Base-by-base conservation (phyloP, 2,329 filamentous ascomycete species). In the Fusarium caatingaense region DNA sequence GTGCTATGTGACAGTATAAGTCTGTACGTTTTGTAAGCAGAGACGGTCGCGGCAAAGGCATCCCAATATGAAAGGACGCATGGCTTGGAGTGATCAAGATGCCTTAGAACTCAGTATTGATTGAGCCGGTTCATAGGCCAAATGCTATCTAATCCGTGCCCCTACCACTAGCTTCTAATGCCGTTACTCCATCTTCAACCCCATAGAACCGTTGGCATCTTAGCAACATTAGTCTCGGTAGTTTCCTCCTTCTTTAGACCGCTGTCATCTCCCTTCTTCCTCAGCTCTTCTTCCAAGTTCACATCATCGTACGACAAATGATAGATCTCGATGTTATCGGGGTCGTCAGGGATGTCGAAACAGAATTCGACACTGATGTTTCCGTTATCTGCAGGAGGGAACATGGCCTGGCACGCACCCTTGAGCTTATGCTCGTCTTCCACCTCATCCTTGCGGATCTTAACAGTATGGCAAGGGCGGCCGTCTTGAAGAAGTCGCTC, bases 251-350 rank as follows among this genome's bases (percentile, higher is more conserved):
- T 49, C 15, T 21, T 30, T 5, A 23, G 11, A 16, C 41, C 21
- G 9, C 9, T n/a, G 15, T 13, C 3, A 4, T 4, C 16, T 0
- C 9, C 45, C 9, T 45, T 34, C 8, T 50, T 42, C 37, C 56
- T 49, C 11, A 61, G 56, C 28, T 64, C 49, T 13, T 54, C 42
- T 37, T 56, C n/a, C 7, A 64, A 8, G 12, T 61, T 40, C 18
- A 32, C 32, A 5, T 30, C n/a, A 1, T 13, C 11, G 7, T 16
- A 18, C n/a, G n/a, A n/a, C 13, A 28, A 20, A 15, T 21, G 6
- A 49, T 37, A n/a, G 34, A 37, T 20, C 6, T 11, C 15, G 27
- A 49, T 16, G 1, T 16, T 20, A 6, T 12, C 5, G 6, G 27
- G 9, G 21, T 28, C 18, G 13, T 34, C 46, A 11, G 9, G 20